phyloP scores from a whole-genome alignment of 1,284 basidiomycete genomes.

The Sanguinoderma infundibulare region DNA sequence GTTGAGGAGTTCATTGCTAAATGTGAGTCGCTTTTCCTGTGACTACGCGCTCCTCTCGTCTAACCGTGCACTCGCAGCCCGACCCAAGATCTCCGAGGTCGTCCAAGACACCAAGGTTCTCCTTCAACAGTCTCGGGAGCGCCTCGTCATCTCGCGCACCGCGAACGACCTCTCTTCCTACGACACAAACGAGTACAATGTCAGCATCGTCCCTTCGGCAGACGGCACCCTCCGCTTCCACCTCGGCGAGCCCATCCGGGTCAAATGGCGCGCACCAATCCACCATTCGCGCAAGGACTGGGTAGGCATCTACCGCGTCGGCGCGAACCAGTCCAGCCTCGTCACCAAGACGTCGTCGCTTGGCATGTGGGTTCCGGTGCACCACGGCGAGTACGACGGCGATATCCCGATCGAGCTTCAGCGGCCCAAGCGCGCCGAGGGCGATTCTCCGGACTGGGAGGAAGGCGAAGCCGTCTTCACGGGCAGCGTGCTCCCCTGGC shows the following conservation, averaged over 20 bases:
- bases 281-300: slow-evolving; percentile 95
- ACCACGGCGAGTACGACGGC: slow-evolving; percentile 93
- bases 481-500: slow-evolving; percentile 85
- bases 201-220: slow-evolving; percentile 62
- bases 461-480: slow-evolving; percentile 80
- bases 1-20: slow-evolving; percentile 93
- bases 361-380: slow-evolving; percentile 93
- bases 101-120: slow-evolving; percentile 92
- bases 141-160: slow-evolving; percentile 89
- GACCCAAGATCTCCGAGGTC: slow-evolving; percentile 75
- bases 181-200: slow-evolving; percentile 79
- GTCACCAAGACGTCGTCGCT: slow-evolving; percentile 88
- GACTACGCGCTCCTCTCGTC: not conserved
- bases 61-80: slow-evolving; percentile 40
- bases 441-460: slow-evolving; percentile 45
- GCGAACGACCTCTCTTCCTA: slow-evolving; percentile 81
- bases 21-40: slow-evolving; percentile 56
- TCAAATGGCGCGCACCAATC: slow-evolving; percentile 88
- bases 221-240: slow-evolving; percentile 72
- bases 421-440: slow-evolving; percentile 36
- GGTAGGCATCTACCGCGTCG: slow-evolving; percentile 94
- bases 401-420: slow-evolving; percentile 69
- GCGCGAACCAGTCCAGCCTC: slow-evolving; percentile 81
- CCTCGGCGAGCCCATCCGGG: slow-evolving; percentile 87
- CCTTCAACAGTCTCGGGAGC: slow-evolving; percentile 89